Percentiles rank a stretch among this genome's conserved stretches.
Evolutionary conservation across 192 early-diverging fungal genomes (phyloP).

Genomic region (Obelidium mucronatum): DNA sequence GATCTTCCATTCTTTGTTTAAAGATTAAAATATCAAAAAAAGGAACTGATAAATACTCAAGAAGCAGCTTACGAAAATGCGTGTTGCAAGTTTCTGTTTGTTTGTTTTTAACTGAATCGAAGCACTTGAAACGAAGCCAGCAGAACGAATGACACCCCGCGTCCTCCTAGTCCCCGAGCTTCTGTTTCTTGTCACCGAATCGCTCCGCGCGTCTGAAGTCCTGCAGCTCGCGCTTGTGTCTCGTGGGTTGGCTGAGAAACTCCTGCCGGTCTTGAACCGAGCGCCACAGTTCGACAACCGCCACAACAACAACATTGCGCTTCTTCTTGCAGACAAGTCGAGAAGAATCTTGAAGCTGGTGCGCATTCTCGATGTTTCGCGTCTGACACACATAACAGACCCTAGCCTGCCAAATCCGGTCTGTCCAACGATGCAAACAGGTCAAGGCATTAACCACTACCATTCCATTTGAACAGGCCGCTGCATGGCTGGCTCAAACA

Average conservation of each 20-base stretch:
- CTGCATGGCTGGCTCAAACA: slow-evolving; percentile 20
- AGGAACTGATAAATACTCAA: too few species aligned
- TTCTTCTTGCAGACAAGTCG: background rate
- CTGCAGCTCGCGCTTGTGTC: background rate
- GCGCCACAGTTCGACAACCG: background rate
- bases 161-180: slow-evolving; percentile 16
- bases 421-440: background rate
- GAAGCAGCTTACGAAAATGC: too few species aligned
- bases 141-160: too few species aligned
- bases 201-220: background rate
- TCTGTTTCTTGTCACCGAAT: background rate
- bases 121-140: background rate
- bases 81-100: too few species aligned
- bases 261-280: background rate
- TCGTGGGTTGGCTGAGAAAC: background rate
- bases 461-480: background rate
- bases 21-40: background rate
- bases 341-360: background rate
- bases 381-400: background rate
- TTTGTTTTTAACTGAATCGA: too few species aligned
- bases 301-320: too few species aligned
- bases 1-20: background rate
- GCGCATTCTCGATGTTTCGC: slow-evolving; percentile 5
- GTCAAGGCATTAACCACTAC: background rate
- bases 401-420: background rate